Evolutionary conservation across 768 basidiomycete genomes (phyloP).

Genomic region (Serendipita sp.): DNA sequence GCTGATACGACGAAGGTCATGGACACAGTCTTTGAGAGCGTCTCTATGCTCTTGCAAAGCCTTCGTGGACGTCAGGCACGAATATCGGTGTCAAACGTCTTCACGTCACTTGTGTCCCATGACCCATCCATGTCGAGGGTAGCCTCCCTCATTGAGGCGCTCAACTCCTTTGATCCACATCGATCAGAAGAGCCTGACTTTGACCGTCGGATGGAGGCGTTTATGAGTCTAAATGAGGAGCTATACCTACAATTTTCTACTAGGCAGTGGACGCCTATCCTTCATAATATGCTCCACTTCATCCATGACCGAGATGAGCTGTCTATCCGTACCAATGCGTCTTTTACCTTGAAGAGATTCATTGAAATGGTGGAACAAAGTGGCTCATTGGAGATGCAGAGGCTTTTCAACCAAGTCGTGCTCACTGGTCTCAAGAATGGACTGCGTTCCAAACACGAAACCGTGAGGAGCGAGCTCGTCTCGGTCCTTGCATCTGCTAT

Average conservation of each 20-base stretch:
- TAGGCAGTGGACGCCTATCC: conserved; percentile 61
- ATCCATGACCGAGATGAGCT: conserved; percentile 84
- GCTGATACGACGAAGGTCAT: conserved; percentile 31
- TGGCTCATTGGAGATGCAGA: conserved; percentile 25
- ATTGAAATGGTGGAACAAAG: conserved; percentile 38
- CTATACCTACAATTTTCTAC: conserved; percentile 35
- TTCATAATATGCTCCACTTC: conserved; percentile 72
- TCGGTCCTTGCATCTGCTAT: conserved; percentile 66
- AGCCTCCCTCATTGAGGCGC: conserved; percentile 39
- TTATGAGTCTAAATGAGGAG: conserved; percentile 56
- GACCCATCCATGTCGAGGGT: conserved; percentile 33
- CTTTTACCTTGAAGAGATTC: conserved; percentile 61
- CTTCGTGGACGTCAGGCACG: conserved; percentile 60
- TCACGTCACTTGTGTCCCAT: conserved; percentile 19
- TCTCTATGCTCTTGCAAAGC: conserved; percentile 64
- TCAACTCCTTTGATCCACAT: conserved; percentile 77
- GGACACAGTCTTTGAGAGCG: conserved; percentile 40
- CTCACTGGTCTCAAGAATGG: conserved; percentile 69
- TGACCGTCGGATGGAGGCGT: conserved; percentile 65
- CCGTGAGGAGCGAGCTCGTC: conserved; percentile 75
- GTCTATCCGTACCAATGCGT: conserved; percentile 68
- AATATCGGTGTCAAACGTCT: conserved; percentile 26
- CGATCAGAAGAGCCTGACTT: conserved; percentile 89
- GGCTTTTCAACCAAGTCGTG: conserved; percentile 45
- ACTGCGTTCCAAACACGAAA: conserved; percentile 63